These are phyloP conservation scores for Candida peoriensis DNA, from an alignment of 805 yeast species.

Conservation along the genomic window DNA sequence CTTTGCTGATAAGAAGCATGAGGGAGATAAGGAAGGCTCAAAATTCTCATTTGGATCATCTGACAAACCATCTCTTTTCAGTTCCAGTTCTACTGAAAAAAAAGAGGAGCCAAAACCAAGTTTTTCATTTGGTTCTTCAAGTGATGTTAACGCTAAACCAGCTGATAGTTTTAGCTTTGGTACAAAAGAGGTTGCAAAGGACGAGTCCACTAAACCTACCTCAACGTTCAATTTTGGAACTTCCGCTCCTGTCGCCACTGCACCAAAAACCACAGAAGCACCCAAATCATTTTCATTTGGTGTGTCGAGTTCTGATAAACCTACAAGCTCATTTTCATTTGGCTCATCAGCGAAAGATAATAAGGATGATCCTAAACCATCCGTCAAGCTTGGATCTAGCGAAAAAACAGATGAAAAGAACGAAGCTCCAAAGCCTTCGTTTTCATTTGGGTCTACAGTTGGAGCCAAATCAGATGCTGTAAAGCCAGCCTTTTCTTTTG, in stretches of 20 bases:
- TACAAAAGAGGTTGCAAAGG: neutral
- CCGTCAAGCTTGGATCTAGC: slow-evolving; percentile 7
- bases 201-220: too few species aligned
- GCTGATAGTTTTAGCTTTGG: neutral
- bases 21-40: neutral
- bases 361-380: slow-evolving; percentile 5
- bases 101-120: neutral
- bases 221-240: too few species aligned
- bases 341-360: slow-evolving; percentile 4
- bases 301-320: slow-evolving; percentile 3
- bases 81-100: neutral
- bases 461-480: slow-evolving; percentile 1
- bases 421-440: slow-evolving; percentile 5
- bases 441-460: slow-evolving; percentile 7
- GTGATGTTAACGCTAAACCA: slow-evolving; percentile 1
- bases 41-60: neutral
- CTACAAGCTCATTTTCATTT: slow-evolving; percentile 11
- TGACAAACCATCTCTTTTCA: neutral
- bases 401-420: slow-evolving; percentile 6
- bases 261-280: neutral
- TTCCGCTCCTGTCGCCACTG: too few species aligned
- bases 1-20: neutral
- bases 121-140: neutral
- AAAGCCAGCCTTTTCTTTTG: slow-evolving; percentile 7
- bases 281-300: slow-evolving; percentile 12